Percentiles rank a stretch among this genome's conserved stretches.
phyloP scores from a whole-genome alignment of 129 eudicot genomes.

The Pittosporum tobira region DNA sequence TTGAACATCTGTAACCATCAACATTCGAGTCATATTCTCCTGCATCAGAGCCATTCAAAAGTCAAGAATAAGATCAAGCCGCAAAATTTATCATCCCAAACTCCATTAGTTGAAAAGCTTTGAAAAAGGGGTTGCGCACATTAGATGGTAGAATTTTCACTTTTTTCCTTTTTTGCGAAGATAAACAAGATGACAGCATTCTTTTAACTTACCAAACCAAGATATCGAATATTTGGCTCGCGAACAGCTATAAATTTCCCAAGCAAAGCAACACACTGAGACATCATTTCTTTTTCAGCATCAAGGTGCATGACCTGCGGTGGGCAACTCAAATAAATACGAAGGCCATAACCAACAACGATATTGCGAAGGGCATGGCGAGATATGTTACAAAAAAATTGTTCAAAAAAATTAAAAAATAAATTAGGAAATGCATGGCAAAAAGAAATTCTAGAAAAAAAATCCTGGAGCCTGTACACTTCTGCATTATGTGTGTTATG shows the following conservation, averaged over 20 bases:
- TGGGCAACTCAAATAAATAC: not conserved
- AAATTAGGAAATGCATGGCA: too few relatives aligned
- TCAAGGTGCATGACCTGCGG: constrained; percentile 94
- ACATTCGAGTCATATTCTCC: constrained; percentile 99
- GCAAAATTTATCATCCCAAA: too few relatives aligned
- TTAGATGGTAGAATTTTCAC: too few relatives aligned
- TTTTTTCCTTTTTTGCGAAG: too few relatives aligned
- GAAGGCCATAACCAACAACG: not conserved
- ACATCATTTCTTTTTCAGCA: constrained; percentile 99
- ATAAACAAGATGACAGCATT: not conserved
- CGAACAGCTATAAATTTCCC: constrained; percentile 99
- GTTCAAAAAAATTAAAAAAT: too few relatives aligned
- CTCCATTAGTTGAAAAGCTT: not conserved
- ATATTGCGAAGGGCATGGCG: too few relatives aligned
- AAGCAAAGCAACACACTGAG: constrained; percentile 96
- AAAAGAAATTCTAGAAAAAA: too few relatives aligned
- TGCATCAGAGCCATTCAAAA: constrained; percentile 32
- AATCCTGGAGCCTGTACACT: too few relatives aligned
- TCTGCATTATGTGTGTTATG: too few relatives aligned
- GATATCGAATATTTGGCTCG: constrained; percentile 93
- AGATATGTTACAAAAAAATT: too few relatives aligned
- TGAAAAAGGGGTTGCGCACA: too few relatives aligned
- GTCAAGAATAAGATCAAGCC: not conserved
- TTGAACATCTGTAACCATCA: constrained; percentile 98
- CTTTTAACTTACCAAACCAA: constrained; percentile 77